phyloP scores from a whole-genome alignment of 2,329 filamentous ascomycete species.

The Coniochaeta sp. region DNA sequence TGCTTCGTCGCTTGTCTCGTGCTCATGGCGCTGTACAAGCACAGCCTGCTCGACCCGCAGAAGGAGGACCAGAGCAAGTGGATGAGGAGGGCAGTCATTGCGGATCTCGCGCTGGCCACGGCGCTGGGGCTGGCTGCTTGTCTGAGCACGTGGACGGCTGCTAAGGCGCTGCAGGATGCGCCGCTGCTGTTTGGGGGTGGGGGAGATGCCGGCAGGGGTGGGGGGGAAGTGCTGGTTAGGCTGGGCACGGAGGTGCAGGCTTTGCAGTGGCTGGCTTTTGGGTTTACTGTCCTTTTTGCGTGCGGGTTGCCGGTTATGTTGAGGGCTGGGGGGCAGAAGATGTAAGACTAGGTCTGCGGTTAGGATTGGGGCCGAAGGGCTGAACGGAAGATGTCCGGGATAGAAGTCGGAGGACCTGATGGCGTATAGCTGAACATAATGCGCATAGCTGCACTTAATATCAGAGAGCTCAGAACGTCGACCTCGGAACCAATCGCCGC shows the following conservation, averaged over 20 bases:
- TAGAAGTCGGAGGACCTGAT: too few species aligned
- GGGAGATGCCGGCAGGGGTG: too few species aligned
- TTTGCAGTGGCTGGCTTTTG: constrained; percentile 19
- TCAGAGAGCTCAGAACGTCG: not conserved
- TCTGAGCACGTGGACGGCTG: constrained; percentile 14
- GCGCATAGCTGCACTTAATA: too few species aligned
- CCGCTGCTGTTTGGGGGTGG: not conserved
- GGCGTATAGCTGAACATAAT: too few species aligned
- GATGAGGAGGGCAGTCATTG: constrained; percentile 12
- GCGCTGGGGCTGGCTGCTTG: constrained; percentile 13
- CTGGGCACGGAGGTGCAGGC: constrained; percentile 16
- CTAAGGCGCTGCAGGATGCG: constrained; percentile 13
- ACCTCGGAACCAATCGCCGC: not conserved
- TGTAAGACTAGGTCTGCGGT: too few species aligned
- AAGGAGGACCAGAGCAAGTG: constrained; percentile 8
- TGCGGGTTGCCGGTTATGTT: constrained; percentile 12
- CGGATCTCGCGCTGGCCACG: constrained; percentile 11
- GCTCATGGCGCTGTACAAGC: constrained; percentile 11
- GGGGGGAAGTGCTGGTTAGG: constrained; percentile 12
- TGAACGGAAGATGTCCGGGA: too few species aligned
- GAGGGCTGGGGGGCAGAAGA: not conserved
- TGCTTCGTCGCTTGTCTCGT: constrained; percentile 13
- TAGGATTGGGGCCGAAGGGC: too few species aligned
- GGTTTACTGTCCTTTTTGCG: constrained; percentile 14
- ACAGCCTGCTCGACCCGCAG: constrained; percentile 5